These are phyloP conservation scores for Saccharomycopsis oosterbeekiorum DNA, from an alignment of 805 yeast species.

Conservation along the genomic window DNA sequence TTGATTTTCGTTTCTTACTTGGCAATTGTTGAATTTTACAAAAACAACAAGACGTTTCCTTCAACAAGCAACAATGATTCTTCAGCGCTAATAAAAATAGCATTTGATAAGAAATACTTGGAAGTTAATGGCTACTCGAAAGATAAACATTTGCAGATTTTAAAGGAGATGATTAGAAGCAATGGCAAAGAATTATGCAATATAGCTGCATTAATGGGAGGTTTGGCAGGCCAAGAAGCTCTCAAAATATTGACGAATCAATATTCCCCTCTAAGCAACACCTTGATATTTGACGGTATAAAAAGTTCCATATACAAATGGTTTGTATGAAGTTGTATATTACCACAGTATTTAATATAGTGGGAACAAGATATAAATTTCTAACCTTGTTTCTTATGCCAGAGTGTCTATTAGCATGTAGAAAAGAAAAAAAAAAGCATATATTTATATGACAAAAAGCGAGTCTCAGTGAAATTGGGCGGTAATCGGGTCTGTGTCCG, in stretches of 20 bases:
- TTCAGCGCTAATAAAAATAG: neutral
- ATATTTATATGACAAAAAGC: too few relatives aligned
- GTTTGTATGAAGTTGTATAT: slow-evolving; percentile 6
- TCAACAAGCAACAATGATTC: neutral
- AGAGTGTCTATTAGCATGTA: neutral
- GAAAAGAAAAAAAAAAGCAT: too few relatives aligned
- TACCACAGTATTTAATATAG: too few relatives aligned
- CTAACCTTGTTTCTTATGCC: neutral
- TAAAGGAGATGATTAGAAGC: slow-evolving; percentile 33
- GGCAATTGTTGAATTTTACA: slow-evolving; percentile 19
- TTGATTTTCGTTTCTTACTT: slow-evolving; percentile 11
- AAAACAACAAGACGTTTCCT: slow-evolving; percentile 14
- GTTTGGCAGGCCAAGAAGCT: slow-evolving; percentile 77
- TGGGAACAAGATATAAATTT: too few relatives aligned
- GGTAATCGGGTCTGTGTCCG: too few relatives aligned
- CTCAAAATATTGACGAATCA: slow-evolving; percentile 68
- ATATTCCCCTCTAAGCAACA: slow-evolving; percentile 67
- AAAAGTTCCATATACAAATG: slow-evolving; percentile 37
- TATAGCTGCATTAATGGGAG: slow-evolving; percentile 66
- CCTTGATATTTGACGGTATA: slow-evolving; percentile 66
- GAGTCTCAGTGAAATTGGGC: too few relatives aligned
- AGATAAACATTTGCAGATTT: slow-evolving; percentile 2
- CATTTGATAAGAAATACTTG: neutral
- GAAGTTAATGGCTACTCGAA: neutral
- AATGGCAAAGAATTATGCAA: slow-evolving; percentile 44